A percentile compares a stretch with the other conserved stretches of the same genome.
These are phyloP conservation scores for Fusarium sterilihyphosum DNA, from an alignment of 2,329 filamentous ascomycete species.

Conservation along the genomic window DNA sequence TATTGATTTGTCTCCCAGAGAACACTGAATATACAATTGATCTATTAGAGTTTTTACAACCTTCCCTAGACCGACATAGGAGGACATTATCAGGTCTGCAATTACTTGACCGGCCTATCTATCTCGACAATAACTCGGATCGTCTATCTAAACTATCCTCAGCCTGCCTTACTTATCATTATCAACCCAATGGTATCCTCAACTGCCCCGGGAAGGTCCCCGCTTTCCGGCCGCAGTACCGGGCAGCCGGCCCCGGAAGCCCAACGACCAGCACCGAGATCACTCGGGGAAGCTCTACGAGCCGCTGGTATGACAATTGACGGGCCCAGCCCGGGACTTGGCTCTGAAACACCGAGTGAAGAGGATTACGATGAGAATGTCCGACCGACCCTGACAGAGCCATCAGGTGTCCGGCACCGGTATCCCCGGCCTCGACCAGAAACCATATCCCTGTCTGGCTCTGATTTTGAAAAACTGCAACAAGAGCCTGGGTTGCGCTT, in stretches of 20 bases:
- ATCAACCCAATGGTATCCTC: constrained; percentile 19
- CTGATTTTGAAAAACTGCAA: constrained; percentile 5
- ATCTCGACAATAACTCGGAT: background rate
- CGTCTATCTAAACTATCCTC: background rate
- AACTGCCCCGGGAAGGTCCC: constrained; percentile 3
- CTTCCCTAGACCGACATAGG: background rate
- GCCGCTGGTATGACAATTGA: constrained; percentile 40
- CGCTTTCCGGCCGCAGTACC: constrained; percentile 16
- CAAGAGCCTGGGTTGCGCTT: constrained; percentile 20
- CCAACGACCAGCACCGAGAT: constrained; percentile 30
- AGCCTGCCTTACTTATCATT: background rate
- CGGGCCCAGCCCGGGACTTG: constrained; percentile 33
- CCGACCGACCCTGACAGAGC: constrained; percentile 39
- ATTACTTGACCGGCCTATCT: background rate
- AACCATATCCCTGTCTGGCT: constrained; percentile 12
- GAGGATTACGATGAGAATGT: constrained; percentile 57
- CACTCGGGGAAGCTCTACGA: constrained; percentile 44
- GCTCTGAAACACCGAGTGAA: constrained; percentile 56
- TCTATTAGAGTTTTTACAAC: background rate
- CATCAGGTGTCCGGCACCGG: constrained; percentile 33
- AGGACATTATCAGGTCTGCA: too few relatives aligned
- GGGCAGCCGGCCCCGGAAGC: constrained; percentile 3
- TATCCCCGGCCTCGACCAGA: constrained; percentile 3
- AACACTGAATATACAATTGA: background rate
- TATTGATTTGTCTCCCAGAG: background rate